Percentiles rank a stretch among this genome's conserved stretches.
phyloP scores from a whole-genome alignment of 2,329 filamentous ascomycete genomes.

The Xylaria sp. region DNA sequence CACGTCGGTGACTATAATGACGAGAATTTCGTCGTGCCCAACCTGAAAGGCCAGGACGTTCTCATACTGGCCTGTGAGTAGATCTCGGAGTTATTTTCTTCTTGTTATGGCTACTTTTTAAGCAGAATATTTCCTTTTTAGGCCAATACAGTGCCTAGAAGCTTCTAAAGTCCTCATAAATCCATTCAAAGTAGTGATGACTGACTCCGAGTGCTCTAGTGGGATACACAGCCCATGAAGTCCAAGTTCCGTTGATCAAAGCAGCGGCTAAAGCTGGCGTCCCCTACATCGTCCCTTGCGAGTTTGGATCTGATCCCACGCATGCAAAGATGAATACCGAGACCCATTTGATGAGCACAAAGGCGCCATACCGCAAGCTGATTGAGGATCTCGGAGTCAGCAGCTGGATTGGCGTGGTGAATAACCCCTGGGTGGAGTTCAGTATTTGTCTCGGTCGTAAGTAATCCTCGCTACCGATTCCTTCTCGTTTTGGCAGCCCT shows the following conservation, averaged over 20 bases:
- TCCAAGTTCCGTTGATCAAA: conserved; percentile 47
- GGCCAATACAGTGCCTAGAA: too few relatives aligned
- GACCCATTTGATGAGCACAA: conserved; percentile 42
- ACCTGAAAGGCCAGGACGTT: conserved; percentile 51
- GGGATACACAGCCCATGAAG: conserved; percentile 39
- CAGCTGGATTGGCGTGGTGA: conserved; percentile 50
- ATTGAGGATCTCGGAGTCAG: conserved; percentile 48
- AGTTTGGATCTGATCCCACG: conserved; percentile 49
- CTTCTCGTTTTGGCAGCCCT: background rate
- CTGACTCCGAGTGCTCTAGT: conserved; percentile 19
- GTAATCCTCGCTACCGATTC: background rate
- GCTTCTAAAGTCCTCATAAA: too few relatives aligned
- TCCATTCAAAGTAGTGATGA: too few relatives aligned
- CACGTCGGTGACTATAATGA: conserved; percentile 43
- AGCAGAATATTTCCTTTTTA: too few relatives aligned
- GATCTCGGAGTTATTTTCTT: too few relatives aligned
- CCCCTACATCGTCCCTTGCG: conserved; percentile 49
- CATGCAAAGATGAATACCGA: conserved; percentile 35
- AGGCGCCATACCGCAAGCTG: conserved; percentile 45
- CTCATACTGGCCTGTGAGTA: conserved; percentile 45
- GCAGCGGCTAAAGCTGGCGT: conserved; percentile 51
- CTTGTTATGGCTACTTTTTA: too few relatives aligned
- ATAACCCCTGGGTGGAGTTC: conserved; percentile 52
- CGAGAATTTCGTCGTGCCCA: conserved; percentile 43
- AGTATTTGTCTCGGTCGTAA: conserved; percentile 43